Conservation (phyloP, 2,329 filamentous ascomycete species). For the Trichothecium roseum region DNA sequence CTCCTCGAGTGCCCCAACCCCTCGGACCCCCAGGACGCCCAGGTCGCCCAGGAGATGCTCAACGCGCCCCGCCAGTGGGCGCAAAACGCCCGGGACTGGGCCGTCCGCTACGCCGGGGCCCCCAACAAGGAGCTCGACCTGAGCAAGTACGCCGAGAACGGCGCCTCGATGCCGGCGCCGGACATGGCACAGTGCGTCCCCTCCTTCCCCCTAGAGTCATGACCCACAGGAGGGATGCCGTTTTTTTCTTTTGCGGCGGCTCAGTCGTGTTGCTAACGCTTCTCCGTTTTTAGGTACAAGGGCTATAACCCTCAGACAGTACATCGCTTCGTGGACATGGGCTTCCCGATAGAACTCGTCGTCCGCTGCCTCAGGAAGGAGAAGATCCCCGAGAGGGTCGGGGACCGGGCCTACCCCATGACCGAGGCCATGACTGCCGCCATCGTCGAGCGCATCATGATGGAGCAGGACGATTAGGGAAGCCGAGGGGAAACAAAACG, state of each 20-base stretch:
- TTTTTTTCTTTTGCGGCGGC: too few species aligned
- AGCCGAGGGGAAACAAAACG: too few species aligned
- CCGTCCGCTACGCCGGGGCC: conserved; percentile 71
- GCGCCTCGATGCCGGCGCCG: neutral
- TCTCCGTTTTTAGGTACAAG: conserved; percentile 50
- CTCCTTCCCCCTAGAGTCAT: neutral
- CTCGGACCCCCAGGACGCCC: conserved; percentile 91
- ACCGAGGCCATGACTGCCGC: too few species aligned
- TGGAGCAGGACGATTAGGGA: too few species aligned
- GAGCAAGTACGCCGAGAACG: conserved; percentile 19
- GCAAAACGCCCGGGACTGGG: conserved; percentile 80
- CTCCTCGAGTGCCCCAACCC: conserved; percentile 90
- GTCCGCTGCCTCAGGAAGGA: conserved; percentile 75
- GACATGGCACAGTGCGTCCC: neutral
- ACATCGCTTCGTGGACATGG: conserved; percentile 80
- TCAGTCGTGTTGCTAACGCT: too few species aligned
- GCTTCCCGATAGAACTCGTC: conserved; percentile 79
- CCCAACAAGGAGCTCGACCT: conserved; percentile 35
- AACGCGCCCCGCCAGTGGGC: conserved; percentile 70
- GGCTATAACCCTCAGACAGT: conserved; percentile 82
- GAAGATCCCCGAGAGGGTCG: conserved; percentile 48
- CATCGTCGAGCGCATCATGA: too few species aligned
- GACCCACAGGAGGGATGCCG: too few species aligned
- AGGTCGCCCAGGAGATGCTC: conserved; percentile 86
- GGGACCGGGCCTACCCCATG: conserved; percentile 43